A percentile compares a stretch with the other conserved stretches of the same genome.
Conservation (phyloP, 2,329 filamentous ascomycete species). For the Cladosporium halotolerans region DNA sequence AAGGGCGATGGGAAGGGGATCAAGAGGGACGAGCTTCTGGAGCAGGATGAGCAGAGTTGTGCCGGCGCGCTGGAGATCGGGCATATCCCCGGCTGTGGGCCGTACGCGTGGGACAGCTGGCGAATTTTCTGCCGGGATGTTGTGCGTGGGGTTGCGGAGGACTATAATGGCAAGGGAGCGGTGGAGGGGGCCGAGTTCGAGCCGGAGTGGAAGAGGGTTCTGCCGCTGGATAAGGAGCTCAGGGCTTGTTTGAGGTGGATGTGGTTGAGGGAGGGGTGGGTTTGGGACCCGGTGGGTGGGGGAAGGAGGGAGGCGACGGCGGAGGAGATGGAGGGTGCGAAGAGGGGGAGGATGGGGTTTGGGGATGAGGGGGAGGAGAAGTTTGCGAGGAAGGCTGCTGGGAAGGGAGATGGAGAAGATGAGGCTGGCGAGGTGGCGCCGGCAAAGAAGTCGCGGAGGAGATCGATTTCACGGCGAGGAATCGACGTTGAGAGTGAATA, state of each 20-base stretch:
- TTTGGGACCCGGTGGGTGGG: conserved; percentile 71
- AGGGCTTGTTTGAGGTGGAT: conserved; percentile 81
- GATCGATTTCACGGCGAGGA: conserved; percentile 3
- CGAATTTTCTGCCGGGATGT: conserved; percentile 85
- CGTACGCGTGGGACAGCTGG: conserved; percentile 85
- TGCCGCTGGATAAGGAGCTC: conserved; percentile 82
- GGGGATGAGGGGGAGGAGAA: conserved; percentile 23
- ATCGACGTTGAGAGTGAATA: background rate
- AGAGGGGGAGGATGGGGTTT: conserved; percentile 49
- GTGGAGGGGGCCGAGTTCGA: conserved; percentile 51
- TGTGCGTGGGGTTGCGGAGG: conserved; percentile 58
- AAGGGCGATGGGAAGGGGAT: conserved; percentile 46
- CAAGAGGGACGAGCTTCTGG: conserved; percentile 38
- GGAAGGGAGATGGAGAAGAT: background rate
- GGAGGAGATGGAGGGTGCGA: conserved; percentile 51
- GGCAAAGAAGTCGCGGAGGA: background rate
- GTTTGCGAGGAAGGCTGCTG: conserved; percentile 17
- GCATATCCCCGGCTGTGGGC: conserved; percentile 68
- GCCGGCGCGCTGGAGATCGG: conserved; percentile 72
- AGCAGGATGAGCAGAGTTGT: conserved; percentile 40
- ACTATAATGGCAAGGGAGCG: conserved; percentile 57
- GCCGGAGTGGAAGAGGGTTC: conserved; percentile 85
- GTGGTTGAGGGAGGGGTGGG: conserved; percentile 81
- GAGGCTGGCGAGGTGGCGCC: background rate
- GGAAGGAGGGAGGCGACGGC: conserved; percentile 49